Base-by-base conservation (phyloP, 257 asterid genomes). In the Eucommia ulmoides region DNA sequence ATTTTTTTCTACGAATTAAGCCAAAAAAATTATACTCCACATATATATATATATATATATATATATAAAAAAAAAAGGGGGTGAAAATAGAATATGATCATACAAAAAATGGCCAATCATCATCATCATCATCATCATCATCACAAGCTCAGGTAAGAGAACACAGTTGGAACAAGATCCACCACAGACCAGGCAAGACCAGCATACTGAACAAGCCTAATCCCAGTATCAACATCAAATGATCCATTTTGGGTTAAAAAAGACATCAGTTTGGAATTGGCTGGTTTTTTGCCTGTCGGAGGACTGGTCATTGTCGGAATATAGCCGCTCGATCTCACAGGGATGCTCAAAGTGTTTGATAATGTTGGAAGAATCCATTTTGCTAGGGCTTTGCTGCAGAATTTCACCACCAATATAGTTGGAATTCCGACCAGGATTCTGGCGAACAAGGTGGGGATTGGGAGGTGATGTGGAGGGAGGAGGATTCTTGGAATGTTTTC, bases 181-280 rank as follows among this genome's bases (percentile, higher is more conserved):
- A 83, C 99, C 19, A 83, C 93, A 2, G 94, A 83, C 95, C 96
- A 91, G 14, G 95, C 95, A 56, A 86, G 94, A 52, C 95, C 94
- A 61, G 96, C 71, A 51, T 91, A 91, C 68, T 91, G 99, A 61
- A 91, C 52, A 64, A 91, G 83, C 80, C 96, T 81, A 59, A 86
- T 86, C 66, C 99, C 94, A 7, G 96, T 86, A 68, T 86, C 96
- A 23, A 91, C 83, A 53, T 91, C 95, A 49, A 77, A 83, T n/a
- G n/a, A n/a, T 3, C 78, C 69, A 24, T 75, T 73, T 61, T 83
- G 89, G 33, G 54, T 64, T 45, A 87, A 74, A 68, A 83, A 81
- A 60, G 75, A 69, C 19, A 75, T 64, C 12, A 78, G 42, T 73
- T 77, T 89, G 25, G 52, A 58, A 45, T 67, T 73, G 15, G 62